Percentiles rank a stretch among this genome's conserved stretches.
These are phyloP conservation scores for Pelargonium citronellum DNA, from an alignment of 441 rosid species.

Conservation along the genomic window DNA sequence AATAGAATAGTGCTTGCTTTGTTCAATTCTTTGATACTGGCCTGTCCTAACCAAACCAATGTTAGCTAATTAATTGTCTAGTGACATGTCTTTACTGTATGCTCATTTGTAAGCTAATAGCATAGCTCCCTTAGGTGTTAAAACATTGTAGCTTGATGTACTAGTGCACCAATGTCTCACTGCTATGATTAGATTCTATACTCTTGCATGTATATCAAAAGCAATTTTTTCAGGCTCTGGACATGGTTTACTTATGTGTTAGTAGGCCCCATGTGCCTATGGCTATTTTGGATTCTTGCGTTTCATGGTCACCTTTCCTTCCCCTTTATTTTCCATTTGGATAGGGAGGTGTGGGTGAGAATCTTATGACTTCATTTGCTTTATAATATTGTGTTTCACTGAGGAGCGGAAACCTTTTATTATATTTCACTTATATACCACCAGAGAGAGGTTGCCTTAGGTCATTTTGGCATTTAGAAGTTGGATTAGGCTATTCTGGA, in stretches of 20 bases:
- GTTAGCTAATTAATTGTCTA: not conserved
- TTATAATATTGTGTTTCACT: not conserved
- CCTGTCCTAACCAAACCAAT: not conserved
- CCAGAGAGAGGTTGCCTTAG: not conserved
- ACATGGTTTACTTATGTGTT: not conserved
- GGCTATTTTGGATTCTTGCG: not conserved
- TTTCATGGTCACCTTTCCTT: not conserved
- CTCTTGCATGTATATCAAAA: not conserved
- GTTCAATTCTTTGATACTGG: not conserved
- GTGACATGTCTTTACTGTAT: not conserved
- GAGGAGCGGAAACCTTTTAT: not conserved
- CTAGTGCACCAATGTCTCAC: not conserved
- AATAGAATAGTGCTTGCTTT: not conserved
- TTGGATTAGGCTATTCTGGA: not conserved
- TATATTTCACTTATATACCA: not conserved
- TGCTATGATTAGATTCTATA: not conserved
- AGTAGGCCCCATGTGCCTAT: not conserved
- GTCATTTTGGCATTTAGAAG: not conserved
- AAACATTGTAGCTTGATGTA: not conserved
- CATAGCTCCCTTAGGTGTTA: conserved; percentile 47
- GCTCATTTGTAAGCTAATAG: too few species aligned
- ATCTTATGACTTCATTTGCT: not conserved
- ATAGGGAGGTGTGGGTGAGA: not conserved
- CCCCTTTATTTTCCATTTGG: conserved; percentile 3
- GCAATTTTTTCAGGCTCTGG: not conserved